phyloP scores from a whole-genome alignment of 1,284 basidiomycete species.

The Marasmius fiardii region DNA sequence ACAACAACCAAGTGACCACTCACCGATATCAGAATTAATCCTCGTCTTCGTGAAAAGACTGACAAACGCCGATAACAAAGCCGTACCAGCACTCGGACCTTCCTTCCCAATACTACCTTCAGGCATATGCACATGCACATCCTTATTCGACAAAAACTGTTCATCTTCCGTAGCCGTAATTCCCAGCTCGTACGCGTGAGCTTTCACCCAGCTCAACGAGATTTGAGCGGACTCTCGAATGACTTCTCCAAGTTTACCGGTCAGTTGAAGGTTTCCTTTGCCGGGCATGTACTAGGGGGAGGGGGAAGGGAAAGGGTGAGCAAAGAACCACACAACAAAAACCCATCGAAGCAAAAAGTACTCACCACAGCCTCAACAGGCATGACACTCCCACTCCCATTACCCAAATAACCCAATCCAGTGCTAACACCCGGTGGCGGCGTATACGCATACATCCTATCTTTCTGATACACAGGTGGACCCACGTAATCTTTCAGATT shows the following conservation, averaged over 20 bases:
- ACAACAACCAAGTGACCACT: conserved; percentile 23
- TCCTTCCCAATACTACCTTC: conserved; percentile 98
- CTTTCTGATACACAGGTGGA: conserved; percentile 93
- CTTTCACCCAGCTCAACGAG: conserved; percentile 90
- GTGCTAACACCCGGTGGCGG: conserved; percentile 94
- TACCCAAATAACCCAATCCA: conserved; percentile 93
- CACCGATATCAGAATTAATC: conserved; percentile 85
- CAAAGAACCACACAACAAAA: not conserved
- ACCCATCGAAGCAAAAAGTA: not conserved
- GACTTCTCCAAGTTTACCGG: conserved; percentile 97
- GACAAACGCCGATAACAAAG: conserved; percentile 88
- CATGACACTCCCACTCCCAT: conserved; percentile 96
- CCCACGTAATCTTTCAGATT: conserved; percentile 97
- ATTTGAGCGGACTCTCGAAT: conserved; percentile 97
- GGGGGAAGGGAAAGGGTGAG: not conserved
- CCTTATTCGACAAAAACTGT: conserved; percentile 79
- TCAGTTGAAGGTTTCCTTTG: conserved; percentile 86
- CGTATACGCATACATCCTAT: conserved; percentile 80
- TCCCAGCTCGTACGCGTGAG: conserved; percentile 85
- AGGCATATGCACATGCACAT: conserved; percentile 94
- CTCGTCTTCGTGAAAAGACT: conserved; percentile 84
- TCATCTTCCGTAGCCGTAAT: conserved; percentile 73
- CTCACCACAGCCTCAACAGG: conserved; percentile 90
- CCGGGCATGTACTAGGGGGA: conserved; percentile 82
- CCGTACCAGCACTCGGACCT: conserved; percentile 94